Conservation (phyloP, 2,329 filamentous ascomycete species). For the Truncatella angustata region DNA sequence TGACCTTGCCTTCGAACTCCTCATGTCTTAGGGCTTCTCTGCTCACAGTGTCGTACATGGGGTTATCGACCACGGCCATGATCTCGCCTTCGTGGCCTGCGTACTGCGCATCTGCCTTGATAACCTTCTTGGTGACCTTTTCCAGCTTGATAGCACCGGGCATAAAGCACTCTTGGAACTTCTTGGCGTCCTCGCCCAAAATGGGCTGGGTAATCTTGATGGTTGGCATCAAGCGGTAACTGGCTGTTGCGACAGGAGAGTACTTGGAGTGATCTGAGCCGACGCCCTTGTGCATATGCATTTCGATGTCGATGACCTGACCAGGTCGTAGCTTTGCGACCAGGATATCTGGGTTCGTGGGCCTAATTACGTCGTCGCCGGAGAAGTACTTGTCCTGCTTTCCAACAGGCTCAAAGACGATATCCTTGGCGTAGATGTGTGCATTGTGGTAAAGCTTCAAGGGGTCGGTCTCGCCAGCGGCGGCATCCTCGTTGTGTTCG, state of each 20-base stretch:
- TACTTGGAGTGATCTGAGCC: conserved; percentile 96
- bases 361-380: conserved; percentile 65
- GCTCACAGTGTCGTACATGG: conserved; percentile 94
- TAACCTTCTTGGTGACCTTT: conserved; percentile 67
- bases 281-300: conserved; percentile 94
- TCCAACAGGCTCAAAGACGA: conserved; percentile 74
- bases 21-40: conserved; percentile 87
- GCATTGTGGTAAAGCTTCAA: conserved; percentile 82
- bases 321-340: conserved; percentile 91
- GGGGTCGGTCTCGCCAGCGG: conserved; percentile 73
- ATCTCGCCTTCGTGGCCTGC: conserved; percentile 74
- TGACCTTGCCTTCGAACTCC: conserved; percentile 94
- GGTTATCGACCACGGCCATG: conserved; percentile 83
- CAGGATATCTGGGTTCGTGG: conserved; percentile 88
- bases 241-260: conserved; percentile 91
- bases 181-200: conserved; percentile 78
- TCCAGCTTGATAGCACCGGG: conserved; percentile 82
- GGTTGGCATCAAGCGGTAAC: conserved; percentile 84
- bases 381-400: conserved; percentile 69
- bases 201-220: conserved; percentile 86
- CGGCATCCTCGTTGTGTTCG: conserved; percentile 72
- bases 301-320: conserved; percentile 80
- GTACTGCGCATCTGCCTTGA: conserved; percentile 61
- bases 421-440: conserved; percentile 75
- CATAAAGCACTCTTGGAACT: conserved; percentile 89